Conservation (phyloP, 108 stramenopile species). For the Epithemia pelagica region DNA sequence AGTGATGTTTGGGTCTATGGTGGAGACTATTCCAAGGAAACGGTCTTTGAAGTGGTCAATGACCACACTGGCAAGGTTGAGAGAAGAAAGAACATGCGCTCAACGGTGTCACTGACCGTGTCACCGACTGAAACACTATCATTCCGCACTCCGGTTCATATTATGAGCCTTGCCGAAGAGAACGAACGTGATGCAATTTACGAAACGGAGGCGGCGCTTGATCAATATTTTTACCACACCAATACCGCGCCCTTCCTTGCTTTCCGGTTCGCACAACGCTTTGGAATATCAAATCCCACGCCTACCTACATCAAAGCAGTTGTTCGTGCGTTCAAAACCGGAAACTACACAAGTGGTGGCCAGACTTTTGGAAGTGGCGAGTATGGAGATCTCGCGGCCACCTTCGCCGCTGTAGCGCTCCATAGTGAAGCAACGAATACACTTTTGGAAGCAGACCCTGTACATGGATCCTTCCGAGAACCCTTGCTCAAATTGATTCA, state of each 20-base stretch:
- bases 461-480: conserved; percentile 32
- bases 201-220: conserved; percentile 37
- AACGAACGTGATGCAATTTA: conserved; percentile 27
- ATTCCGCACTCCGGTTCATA: conserved; percentile 31
- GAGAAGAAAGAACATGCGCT: conserved; percentile 41
- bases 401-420: conserved; percentile 50
- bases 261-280: conserved; percentile 34
- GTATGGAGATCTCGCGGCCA: conserved; percentile 58
- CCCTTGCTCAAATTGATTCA: conserved; percentile 26
- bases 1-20: background rate
- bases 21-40: conserved; percentile 2
- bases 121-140: conserved; percentile 14
- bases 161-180: conserved; percentile 26
- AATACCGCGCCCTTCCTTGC: conserved; percentile 54
- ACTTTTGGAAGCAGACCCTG: conserved; percentile 51
- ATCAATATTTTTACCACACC: conserved; percentile 37
- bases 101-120: conserved; percentile 30
- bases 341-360: conserved; percentile 11
- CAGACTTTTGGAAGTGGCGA: conserved; percentile 38
- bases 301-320: conserved; percentile 38
- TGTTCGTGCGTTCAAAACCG: conserved; percentile 32
- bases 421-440: conserved; percentile 42
- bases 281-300: conserved; percentile 47
- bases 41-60: conserved; percentile 39
- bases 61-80: conserved; percentile 27